These are phyloP conservation scores for Farysia itapuensis DNA, from an alignment of 1,284 basidiomycete species.

Conservation along the genomic window DNA sequence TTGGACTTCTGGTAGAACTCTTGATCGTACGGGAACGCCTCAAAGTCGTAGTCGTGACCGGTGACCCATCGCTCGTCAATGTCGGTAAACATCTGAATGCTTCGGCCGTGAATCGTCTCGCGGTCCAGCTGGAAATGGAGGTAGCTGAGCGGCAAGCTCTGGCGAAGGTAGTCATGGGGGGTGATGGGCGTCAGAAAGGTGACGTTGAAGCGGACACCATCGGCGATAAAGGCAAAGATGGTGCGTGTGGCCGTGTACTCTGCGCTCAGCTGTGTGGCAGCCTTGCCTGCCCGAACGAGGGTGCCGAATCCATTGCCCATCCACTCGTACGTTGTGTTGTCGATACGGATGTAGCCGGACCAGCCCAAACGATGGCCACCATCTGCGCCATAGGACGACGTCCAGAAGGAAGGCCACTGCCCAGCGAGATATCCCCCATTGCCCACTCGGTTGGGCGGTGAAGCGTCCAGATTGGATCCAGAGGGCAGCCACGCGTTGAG, in stretches of 20 bases:
- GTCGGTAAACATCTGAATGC: constrained; percentile 48
- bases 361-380: constrained; percentile 52
- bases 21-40: constrained; percentile 40
- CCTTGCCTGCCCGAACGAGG: constrained; percentile 35
- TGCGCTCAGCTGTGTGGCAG: constrained; percentile 47
- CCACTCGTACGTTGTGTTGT: constrained; percentile 51
- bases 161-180: constrained; percentile 51
- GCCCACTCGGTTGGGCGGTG: constrained; percentile 50
- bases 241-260: constrained; percentile 54
- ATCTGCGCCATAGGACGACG: constrained; percentile 51
- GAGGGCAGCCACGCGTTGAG: constrained; percentile 51
- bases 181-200: constrained; percentile 56
- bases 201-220: constrained; percentile 48
- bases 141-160: constrained; percentile 56
- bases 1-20: constrained; percentile 38
- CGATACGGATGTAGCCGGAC: constrained; percentile 49
- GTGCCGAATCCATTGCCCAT: constrained; percentile 55
- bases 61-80: constrained; percentile 55
- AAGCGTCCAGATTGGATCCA: constrained; percentile 26
- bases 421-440: constrained; percentile 52
- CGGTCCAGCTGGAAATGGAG: constrained; percentile 48
- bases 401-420: constrained; percentile 52
- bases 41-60: constrained; percentile 54
- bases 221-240: constrained; percentile 54
- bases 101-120: constrained; percentile 21